phyloP scores from a whole-genome alignment of 257 asterid genomes.

The Primulina eburnea region DNA sequence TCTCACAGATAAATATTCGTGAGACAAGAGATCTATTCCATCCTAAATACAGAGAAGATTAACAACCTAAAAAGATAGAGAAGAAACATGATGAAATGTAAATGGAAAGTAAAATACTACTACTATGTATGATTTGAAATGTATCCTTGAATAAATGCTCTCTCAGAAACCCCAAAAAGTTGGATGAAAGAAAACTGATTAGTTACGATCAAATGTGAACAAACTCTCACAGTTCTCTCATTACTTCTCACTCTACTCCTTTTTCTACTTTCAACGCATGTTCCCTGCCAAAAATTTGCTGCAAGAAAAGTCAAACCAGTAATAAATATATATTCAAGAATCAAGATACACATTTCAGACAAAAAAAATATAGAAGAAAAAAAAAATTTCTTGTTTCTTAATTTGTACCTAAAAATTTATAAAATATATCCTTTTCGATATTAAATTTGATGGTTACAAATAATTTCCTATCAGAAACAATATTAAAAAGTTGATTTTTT shows the following conservation, averaged over 20 bases:
- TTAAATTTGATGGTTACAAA: background rate
- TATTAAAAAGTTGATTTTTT: background rate
- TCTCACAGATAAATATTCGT: too few species aligned
- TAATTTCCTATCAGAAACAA: background rate
- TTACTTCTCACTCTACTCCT: background rate
- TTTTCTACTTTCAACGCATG: constrained; percentile 11
- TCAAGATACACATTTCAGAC: background rate
- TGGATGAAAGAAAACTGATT: background rate
- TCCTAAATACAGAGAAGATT: background rate
- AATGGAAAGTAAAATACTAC: constrained; percentile 17
- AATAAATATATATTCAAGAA: background rate
- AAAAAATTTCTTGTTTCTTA: background rate
- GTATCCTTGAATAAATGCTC: constrained; percentile 27
- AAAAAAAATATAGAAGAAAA: background rate
- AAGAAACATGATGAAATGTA: background rate
- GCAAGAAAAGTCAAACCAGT: constrained; percentile 13
- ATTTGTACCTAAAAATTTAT: too few species aligned
- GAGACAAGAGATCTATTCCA: too few species aligned
- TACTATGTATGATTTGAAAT: constrained; percentile 20
- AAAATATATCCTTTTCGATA: too few species aligned
- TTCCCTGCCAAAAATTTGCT: constrained; percentile 29
- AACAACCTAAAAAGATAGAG: constrained; percentile 18
- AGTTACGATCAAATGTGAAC: constrained; percentile 18
- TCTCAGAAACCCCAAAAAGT: constrained; percentile 18
- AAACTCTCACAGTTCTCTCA: background rate